Conservation (phyloP, 106 monocot species). For the Dendrobium chrysotoxum region DNA sequence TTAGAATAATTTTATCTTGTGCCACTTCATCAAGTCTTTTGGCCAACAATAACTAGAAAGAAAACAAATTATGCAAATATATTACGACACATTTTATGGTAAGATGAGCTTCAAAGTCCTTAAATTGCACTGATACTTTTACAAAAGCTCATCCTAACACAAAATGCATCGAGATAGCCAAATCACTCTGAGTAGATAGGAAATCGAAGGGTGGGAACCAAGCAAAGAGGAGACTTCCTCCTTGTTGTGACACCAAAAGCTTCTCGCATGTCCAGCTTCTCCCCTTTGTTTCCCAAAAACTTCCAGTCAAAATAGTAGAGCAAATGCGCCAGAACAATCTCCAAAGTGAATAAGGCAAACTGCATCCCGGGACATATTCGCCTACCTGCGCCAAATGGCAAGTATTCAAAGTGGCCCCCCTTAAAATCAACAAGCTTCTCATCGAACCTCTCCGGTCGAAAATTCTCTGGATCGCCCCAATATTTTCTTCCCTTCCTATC, state of each 20-base stretch:
- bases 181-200: neutral
- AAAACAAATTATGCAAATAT: no score
- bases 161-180: no score
- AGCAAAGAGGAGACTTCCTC: neutral
- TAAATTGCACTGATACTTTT: no score
- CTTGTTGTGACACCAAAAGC: neutral
- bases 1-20: no score
- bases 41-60: no score
- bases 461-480: slow-evolving; percentile 9
- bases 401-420: neutral
- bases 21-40: no score
- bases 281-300: neutral
- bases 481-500: slow-evolving; percentile 10
- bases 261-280: slow-evolving; percentile 11
- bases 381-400: slow-evolving; percentile 13
- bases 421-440: neutral
- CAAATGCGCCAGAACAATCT: slow-evolving; percentile 1
- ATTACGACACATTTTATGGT: no score
- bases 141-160: no score
- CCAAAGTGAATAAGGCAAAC: slow-evolving; percentile 2
- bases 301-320: slow-evolving; percentile 16
- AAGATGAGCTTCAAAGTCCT: no score
- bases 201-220: neutral
- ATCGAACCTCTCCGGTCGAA: slow-evolving; percentile 15
- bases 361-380: slow-evolving; percentile 11